A percentile compares a stretch with the other conserved stretches of the same genome.
Conservation (phyloP, 169 alveolate species). For the Perkinsus olseni region DNA sequence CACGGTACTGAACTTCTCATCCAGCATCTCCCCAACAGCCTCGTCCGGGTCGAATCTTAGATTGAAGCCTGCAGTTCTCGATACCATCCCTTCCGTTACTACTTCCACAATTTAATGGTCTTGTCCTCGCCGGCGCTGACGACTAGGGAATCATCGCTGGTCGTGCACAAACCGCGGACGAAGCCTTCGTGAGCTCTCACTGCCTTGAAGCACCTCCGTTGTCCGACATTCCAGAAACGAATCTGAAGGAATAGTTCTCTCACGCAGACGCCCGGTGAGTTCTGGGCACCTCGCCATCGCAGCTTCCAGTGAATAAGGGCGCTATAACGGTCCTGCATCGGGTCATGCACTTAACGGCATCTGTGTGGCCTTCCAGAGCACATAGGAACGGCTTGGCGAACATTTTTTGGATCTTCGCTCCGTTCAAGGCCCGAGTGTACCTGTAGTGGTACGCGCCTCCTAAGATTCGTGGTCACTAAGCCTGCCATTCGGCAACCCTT, state of each 20-base stretch:
- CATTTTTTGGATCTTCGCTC: constrained; percentile 90
- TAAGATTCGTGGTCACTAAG: neutral
- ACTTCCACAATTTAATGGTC: constrained; percentile 49
- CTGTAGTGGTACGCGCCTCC: constrained; percentile 62
- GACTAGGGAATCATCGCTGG: constrained; percentile 22
- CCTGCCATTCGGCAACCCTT: neutral
- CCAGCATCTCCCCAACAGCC: neutral
- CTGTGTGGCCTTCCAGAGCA: constrained; percentile 91
- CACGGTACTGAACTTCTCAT: neutral
- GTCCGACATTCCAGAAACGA: constrained; percentile 79
- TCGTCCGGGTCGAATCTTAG: neutral
- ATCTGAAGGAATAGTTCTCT: neutral
- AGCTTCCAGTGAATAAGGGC: constrained; percentile 84
- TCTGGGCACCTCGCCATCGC: constrained; percentile 85
- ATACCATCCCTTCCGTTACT: constrained; percentile 17
- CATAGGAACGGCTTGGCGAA: constrained; percentile 93
- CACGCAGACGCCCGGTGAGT: neutral
- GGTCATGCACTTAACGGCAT: constrained; percentile 80
- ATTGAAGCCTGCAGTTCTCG: neutral
- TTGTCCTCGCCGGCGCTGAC: constrained; percentile 68
- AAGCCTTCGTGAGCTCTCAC: constrained; percentile 86
- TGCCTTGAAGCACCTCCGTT: constrained; percentile 60
- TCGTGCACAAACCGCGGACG: constrained; percentile 69
- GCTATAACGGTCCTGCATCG: constrained; percentile 55
- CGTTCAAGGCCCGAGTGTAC: constrained; percentile 87